Evolutionary conservation across 495 filamentous ascomycete genomes (phyloP).

Genomic region (Penicillium verhagenii): DNA sequence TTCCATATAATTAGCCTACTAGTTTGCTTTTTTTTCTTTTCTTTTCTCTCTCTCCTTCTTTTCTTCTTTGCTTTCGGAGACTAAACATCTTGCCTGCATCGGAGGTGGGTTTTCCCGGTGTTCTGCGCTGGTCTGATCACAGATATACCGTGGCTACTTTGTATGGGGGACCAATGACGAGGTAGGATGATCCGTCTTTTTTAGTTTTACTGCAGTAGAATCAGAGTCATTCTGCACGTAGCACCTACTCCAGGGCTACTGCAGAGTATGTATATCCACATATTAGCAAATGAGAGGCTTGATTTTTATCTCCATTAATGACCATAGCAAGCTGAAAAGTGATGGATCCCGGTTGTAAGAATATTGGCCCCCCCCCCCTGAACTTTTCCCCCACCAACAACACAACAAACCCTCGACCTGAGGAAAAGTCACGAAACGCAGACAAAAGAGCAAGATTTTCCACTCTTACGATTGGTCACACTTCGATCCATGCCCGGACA

Average conservation of each 20-base stretch:
- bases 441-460: background rate
- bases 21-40: no score
- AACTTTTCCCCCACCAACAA: background rate
- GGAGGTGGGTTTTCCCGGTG: background rate
- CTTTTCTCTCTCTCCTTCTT: background rate
- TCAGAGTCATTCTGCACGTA: background rate
- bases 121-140: background rate
- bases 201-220: background rate
- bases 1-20: no score
- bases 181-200: background rate
- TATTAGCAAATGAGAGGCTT: background rate
- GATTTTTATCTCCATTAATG: background rate
- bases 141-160: background rate
- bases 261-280: no score
- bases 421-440: no score
- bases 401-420: no score
- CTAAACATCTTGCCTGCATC: background rate
- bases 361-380: no score
- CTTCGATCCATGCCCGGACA: conserved; percentile 5
- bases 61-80: background rate
- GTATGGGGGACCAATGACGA: background rate
- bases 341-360: no score
- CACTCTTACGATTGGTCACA: conserved; percentile 3
- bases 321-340: no score
- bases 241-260: background rate